Evolutionary conservation across 2,329 filamentous ascomycete genomes (phyloP), one percentile per base, ranked within the genome.

Genomic region (Mollisia scopiformis): DNA sequence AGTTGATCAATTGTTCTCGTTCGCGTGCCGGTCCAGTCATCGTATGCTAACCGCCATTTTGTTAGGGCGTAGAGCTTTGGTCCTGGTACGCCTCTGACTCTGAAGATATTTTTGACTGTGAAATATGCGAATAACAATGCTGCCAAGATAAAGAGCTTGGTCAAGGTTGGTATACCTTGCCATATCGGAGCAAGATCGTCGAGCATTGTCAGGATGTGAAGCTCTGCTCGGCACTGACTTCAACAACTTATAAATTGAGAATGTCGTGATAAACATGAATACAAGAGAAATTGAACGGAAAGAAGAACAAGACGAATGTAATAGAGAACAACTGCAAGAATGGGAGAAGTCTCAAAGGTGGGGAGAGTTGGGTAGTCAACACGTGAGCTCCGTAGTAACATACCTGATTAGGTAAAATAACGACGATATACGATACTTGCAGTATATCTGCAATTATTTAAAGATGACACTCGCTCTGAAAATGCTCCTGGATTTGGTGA

Each of bases 31-130:
- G 10, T 52, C 51, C 58, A 68, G 33, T 67, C 64, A 10, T 66
- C 62, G 28, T 56, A 62, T 28, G 63, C 58, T 5, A 69, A 50
- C 13, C 65, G 57, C 62, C 62, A 68, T 58, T 59, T 62, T 6
- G 63, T 64, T 4, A 65, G 16, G 3, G 62, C 60, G 35, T 64
- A 68, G n/a, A 33, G 23, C 14, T 43, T 59, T 27, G 68, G 68
- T 1, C 66, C 65, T 21, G 65, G 66, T 14, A 67, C 58, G 1
- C 37, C 27, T 37, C 27, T 27, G 27, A 67, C 50, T 19, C 25
- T 54, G 14, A 61, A 52, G 51, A 62, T 10, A 14, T 60, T 55
- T 19, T 55, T 30, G n/a, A 54, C 27, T 41, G 19, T 19, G n/a
- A 28, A 55, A 1, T 39, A 39, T 35, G 28, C 23, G n/a, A 56